Evolutionary conservation across 2,329 filamentous ascomycete species (phyloP).

Genomic region (Remersonia thermophila): DNA sequence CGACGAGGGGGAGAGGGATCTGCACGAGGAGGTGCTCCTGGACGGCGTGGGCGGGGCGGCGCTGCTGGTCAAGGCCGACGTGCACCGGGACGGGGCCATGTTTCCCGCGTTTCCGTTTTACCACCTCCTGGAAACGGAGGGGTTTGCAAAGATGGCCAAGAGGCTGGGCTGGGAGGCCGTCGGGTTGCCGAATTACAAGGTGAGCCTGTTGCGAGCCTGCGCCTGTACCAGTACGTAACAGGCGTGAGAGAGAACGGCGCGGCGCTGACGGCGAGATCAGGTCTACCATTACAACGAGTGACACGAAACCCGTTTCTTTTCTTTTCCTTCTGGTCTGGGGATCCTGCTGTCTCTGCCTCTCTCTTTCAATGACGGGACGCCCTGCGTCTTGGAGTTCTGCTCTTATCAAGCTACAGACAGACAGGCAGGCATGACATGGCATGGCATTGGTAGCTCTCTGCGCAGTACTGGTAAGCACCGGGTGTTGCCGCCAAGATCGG

Average conservation of each 20-base stretch:
- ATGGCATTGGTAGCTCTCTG: too few relatives aligned
- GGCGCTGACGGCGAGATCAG: conserved; percentile 30
- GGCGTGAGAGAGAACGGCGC: background rate
- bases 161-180: conserved; percentile 73
- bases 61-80: conserved; percentile 87
- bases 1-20: too few relatives aligned
- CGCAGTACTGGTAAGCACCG: too few relatives aligned
- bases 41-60: conserved; percentile 93
- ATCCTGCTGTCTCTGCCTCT: too few relatives aligned
- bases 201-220: too few relatives aligned
- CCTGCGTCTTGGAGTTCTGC: too few relatives aligned
- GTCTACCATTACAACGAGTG: conserved; percentile 87
- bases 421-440: too few relatives aligned
- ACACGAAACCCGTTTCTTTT: too few relatives aligned
- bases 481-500: too few relatives aligned
- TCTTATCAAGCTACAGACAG: too few relatives aligned
- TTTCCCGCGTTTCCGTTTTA: conserved; percentile 96
- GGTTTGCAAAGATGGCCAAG: conserved; percentile 93
- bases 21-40: conserved; percentile 54
- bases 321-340: background rate
- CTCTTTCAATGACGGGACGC: too few relatives aligned
- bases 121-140: conserved; percentile 93
- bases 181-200: conserved; percentile 95
- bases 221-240: background rate
- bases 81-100: conserved; percentile 96